A percentile compares a stretch with the other conserved stretches of the same genome.
phyloP scores from a whole-genome alignment of 805 yeast species.

The Vanderwaltozyma polyspora region DNA sequence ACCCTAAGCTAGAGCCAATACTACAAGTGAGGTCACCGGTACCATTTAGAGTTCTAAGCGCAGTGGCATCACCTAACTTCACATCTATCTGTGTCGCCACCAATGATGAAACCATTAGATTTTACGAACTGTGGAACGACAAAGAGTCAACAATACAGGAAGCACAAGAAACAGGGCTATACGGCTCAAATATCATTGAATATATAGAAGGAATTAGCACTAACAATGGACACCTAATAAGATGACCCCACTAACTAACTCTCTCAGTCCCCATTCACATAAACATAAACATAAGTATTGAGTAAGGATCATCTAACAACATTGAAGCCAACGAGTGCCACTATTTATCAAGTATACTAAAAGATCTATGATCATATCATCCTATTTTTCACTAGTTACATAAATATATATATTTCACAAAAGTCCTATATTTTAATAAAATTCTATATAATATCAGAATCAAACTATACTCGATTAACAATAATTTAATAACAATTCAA shows the following conservation, averaged over 20 bases:
- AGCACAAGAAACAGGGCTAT: constrained; percentile 35
- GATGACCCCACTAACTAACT: neutral
- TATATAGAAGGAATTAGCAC: constrained; percentile 41
- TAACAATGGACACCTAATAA: neutral
- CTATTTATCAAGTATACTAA: too few species aligned
- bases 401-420: too few species aligned
- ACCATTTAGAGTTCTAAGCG: constrained; percentile 51
- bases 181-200: constrained; percentile 49
- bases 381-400: too few species aligned
- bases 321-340: too few species aligned
- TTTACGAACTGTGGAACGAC: constrained; percentile 61
- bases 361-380: too few species aligned
- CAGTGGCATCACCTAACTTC: constrained; percentile 55
- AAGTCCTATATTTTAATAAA: too few species aligned
- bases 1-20: constrained; percentile 47
- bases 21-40: constrained; percentile 39
- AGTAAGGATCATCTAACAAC: too few species aligned
- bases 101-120: constrained; percentile 66
- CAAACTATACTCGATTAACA: too few species aligned
- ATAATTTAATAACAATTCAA: too few species aligned
- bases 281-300: too few species aligned
- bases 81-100: constrained; percentile 59
- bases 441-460: too few species aligned
- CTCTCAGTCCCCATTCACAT: too few species aligned
- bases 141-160: constrained; percentile 27